Evolutionary conservation across 495 filamentous ascomycete genomes (phyloP), one percentile per base, ranked within the genome.

Genomic region (Aspergillus funiculosus): DNA sequence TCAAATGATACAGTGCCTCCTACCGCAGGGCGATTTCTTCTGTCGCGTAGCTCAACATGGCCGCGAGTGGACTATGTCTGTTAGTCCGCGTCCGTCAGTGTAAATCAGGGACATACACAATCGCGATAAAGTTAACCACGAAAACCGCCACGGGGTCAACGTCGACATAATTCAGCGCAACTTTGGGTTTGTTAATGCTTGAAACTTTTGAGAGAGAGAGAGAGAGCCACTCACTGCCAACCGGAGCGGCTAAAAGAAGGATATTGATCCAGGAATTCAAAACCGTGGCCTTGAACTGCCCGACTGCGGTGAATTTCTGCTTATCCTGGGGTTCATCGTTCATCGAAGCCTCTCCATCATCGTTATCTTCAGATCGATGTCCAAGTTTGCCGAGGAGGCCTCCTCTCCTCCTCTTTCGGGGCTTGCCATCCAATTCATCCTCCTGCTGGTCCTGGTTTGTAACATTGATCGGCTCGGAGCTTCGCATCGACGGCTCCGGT

Each of bases 191-290:
- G 35, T 58, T 22, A 58, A 52, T 46, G 49, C 9, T n/a, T 35
- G 22, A 43, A 30, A 18, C 15, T 21, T 34, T 10, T 7, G 24
- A 39, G 7, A 32, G 8, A 43, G 13, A 31, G 4, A 1, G 3
- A 15, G 8, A 31, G 20, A 4, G 39, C 1, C 22, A 57, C 64
- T 48, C 53, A 68, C 63, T 73, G 51, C 89, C 89, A 9, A 78
- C 77, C 5, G 89, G 89, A 6, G 82, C 87, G 29, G 82, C 80
- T 11, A 95, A 25, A n/a, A 94, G 57, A 10, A 95, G 63, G 9
- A 94, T 50, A 57, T 95, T 95, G 56, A 95, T 83, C 78, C 85
- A 91, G 1, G 85, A 89, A 51, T 80, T 79, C 52, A 94, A 76
- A 4, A 95, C 39, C 0, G 84, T 86, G 7, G 80, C 76, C 35